Base-by-base conservation (phyloP, 176 grass and related monocot genomes). In the Carex pumila region DNA sequence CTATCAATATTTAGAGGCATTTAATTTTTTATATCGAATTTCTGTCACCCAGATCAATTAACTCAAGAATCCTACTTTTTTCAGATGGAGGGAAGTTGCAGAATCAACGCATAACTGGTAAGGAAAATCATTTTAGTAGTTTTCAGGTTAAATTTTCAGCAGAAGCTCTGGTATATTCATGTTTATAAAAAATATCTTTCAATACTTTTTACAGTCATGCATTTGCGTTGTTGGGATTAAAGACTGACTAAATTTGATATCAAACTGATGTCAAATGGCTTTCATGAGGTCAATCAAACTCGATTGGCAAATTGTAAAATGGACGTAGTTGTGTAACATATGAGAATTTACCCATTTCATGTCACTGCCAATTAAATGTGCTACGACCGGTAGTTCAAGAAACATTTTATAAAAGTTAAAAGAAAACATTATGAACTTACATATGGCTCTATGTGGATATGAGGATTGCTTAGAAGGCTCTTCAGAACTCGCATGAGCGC, bases 381-480 rank as follows among this genome's bases (percentile, higher is more conserved):
- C 36, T 29, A 50, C 5, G 1, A 7, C 47, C 43, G 0, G 13
- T 34, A 32, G 12, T 56, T 77, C 12, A 56, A 77, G 50, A 55
- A 55, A 77, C 22, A 22, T 8, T 56, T 75, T 34, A 17, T 55
- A 15, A 86, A 81, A 21, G 25, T 68, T 17, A 36, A 36, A 3
- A 66, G 18, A n/a, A 45, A 30, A 65, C 43, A 30, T 31, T 2
- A 87, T 69, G 17, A 70, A 90, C 91, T 93, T 90, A 95, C 96
- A 93, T 98, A 95, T 87, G 96, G 96, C 85, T 98, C 96, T 64
- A 98, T 89, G 83, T 95, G 96, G 89, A 95, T 90, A 39, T 98
- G 96, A 52, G 92, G 96, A 86, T 98, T 98, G 63, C 66, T 89
- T 71, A 98, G 88, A 87, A 98, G 91, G 81, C 96, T 98, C 86